phyloP scores from a whole-genome alignment of 768 basidiomycete genomes.

The Flagelloscypha sp. region DNA sequence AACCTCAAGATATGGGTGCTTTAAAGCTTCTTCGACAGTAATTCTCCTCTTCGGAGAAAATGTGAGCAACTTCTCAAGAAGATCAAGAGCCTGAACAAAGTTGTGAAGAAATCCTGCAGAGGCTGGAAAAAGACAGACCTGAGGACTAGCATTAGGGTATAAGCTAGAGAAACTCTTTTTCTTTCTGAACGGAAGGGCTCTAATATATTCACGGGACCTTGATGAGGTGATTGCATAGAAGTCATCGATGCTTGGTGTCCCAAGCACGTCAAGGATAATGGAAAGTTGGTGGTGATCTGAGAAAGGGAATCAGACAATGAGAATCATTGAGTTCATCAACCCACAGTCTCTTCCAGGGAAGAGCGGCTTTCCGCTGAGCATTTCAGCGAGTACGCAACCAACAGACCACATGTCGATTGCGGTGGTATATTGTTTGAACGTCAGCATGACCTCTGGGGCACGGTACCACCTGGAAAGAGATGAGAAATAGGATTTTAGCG shows the following conservation, averaged over 20 bases:
- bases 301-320: slow-evolving; percentile 7
- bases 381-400: slow-evolving; percentile 83
- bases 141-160: slow-evolving; percentile 67
- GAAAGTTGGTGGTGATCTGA: slow-evolving; percentile 89
- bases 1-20: slow-evolving; percentile 84
- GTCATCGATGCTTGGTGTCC: slow-evolving; percentile 85
- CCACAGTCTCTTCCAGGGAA: slow-evolving; percentile 93
- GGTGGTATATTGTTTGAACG: slow-evolving; percentile 90
- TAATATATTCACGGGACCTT: slow-evolving; percentile 76
- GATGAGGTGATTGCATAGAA: slow-evolving; percentile 87
- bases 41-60: slow-evolving; percentile 85
- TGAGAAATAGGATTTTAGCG: slow-evolving; percentile 9
- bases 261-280: slow-evolving; percentile 90
- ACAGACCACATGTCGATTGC: slow-evolving; percentile 86
- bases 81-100: slow-evolving; percentile 53
- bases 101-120: background rate
- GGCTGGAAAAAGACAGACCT: slow-evolving; percentile 32
- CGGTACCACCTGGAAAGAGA: slow-evolving; percentile 73
- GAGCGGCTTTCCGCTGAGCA: slow-evolving; percentile 84
- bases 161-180: slow-evolving; percentile 61
- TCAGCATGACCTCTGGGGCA: slow-evolving; percentile 97
- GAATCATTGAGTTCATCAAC: slow-evolving; percentile 20
- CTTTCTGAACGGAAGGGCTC: slow-evolving; percentile 81
- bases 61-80: slow-evolving; percentile 73
- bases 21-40: slow-evolving; percentile 78